Percentiles rank a stretch among this genome's conserved stretches.
These are phyloP conservation scores for Lophiotrema nucula DNA, from an alignment of 495 filamentous ascomycete species.

Conservation along the genomic window DNA sequence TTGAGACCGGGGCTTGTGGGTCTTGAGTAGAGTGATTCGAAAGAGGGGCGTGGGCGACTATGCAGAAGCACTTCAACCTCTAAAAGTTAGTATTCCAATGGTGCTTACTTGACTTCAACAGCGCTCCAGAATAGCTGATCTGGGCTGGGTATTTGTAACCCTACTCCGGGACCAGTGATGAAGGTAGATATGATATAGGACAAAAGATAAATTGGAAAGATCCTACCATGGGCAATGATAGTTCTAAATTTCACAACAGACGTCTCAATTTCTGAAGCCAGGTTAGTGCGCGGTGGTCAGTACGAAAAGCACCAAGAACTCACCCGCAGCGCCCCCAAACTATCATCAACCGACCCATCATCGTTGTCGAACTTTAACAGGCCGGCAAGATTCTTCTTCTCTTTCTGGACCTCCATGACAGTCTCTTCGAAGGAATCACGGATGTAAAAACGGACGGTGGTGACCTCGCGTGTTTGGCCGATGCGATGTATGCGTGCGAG, in stretches of 20 bases:
- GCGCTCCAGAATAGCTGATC: no score
- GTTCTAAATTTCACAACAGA: background rate
- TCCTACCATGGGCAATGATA: no score
- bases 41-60: no score
- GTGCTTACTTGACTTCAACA: no score
- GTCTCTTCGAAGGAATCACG: slow-evolving; percentile 23
- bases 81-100: no score
- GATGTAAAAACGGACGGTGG: slow-evolving; percentile 26
- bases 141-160: no score
- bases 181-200: no score
- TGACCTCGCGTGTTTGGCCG: slow-evolving; percentile 23
- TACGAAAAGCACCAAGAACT: background rate
- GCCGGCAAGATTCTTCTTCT: slow-evolving; percentile 9
- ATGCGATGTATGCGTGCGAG: slow-evolving; percentile 26
- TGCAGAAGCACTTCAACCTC: no score
- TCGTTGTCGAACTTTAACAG: background rate
- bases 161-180: no score
- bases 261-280: background rate
- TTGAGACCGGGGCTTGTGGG: no score
- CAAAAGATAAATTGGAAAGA: no score
- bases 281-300: background rate
- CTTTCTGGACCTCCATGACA: slow-evolving; percentile 2
- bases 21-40: no score
- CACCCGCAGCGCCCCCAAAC: slow-evolving; percentile 1
- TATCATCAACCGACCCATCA: slow-evolving; percentile 7